Base-by-base conservation (phyloP, 2,329 filamentous ascomycete genomes). In the Pseudogymnoascus destructans region DNA sequence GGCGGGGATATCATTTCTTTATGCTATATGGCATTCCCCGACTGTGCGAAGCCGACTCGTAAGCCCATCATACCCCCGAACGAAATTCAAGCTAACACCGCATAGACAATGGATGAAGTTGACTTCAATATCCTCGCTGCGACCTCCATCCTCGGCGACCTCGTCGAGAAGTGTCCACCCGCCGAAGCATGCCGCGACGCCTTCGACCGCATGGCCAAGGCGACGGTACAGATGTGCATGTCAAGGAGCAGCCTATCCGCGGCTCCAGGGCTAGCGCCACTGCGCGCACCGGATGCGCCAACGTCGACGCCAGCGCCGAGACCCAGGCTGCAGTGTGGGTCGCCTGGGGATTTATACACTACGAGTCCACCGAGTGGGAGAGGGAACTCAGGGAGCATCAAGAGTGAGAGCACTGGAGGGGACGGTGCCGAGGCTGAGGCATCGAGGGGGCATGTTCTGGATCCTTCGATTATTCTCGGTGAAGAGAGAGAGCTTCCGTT, bases 21-120 rank as follows among this genome's bases (percentile, higher is more conserved):
- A 96, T 71, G 91, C 93, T 17, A 93, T 97, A 59, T 97, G 92
- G 92, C 92, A 97, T 72, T 96, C 92, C 9, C 84, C 89, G 5
- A 80, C 89, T 58, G 92, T 97, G 55, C 82, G 92, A 66, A 90
- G 86, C 69, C 84, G 88, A 59, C 75, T 97, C 71, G 88, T 92
- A 80, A 74, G 86, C 76, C 27, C 35, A 19, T 46, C 7, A 4
- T 21, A 4, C 60, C 36, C 33, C 59, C 61, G 57, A 63, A 59
- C 36, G 32, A 23, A 27, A 23, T 49, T 57, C 9, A 13, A 42
- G 19, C 55, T 59, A 60, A 58, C 61, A 79, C 77, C 52, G 30
- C 19, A 3, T 59, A 84, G 81, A 88, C 86, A 6, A 86, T 95
- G 74, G 91, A 97, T 67, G 92, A 97, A 69, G 90, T 97, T n/a